Conservation (phyloP, 345 rosid species). For the Citrus maxima region DNA sequence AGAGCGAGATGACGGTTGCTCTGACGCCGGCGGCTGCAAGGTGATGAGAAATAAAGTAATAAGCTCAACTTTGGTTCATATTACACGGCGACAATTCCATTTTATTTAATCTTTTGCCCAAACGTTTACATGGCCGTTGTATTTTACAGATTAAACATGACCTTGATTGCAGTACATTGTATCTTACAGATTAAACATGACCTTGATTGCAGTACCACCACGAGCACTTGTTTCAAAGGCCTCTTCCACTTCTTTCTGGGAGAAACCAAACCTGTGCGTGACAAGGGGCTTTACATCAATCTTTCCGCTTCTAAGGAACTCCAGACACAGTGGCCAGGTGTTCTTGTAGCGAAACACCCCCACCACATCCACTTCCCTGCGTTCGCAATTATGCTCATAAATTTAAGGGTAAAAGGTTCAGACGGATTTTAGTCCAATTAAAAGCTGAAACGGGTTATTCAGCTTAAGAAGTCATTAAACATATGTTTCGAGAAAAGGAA, state of each 20-base stretch:
- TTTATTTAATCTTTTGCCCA: background rate
- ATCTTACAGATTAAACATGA: constrained; percentile 77
- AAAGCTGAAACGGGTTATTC: background rate
- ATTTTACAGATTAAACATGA: constrained; percentile 65
- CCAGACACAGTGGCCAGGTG: constrained; percentile 90
- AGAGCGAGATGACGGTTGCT: constrained; percentile 49
- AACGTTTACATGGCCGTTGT: background rate
- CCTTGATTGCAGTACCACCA: constrained; percentile 83
- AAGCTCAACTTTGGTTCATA: background rate
- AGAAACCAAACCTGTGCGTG: constrained; percentile 83
- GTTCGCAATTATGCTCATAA: background rate
- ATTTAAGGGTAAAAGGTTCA: background rate
- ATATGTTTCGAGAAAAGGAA: no score
- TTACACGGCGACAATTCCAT: no score
- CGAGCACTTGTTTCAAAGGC: constrained; percentile 86
- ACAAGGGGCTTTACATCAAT: constrained; percentile 83
- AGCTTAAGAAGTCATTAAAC: no score
- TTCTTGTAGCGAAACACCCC: constrained; percentile 79
- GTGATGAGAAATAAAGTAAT: constrained; percentile 16
- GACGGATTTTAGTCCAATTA: background rate
- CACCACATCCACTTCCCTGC: constrained; percentile 84
- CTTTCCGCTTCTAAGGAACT: constrained; percentile 70
- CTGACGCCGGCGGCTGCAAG: constrained; percentile 59
- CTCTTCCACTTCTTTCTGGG: constrained; percentile 79
- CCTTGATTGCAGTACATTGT: constrained; percentile 62